Conservation (phyloP, 2,329 filamentous ascomycete genomes). For the Nemania sp. region DNA sequence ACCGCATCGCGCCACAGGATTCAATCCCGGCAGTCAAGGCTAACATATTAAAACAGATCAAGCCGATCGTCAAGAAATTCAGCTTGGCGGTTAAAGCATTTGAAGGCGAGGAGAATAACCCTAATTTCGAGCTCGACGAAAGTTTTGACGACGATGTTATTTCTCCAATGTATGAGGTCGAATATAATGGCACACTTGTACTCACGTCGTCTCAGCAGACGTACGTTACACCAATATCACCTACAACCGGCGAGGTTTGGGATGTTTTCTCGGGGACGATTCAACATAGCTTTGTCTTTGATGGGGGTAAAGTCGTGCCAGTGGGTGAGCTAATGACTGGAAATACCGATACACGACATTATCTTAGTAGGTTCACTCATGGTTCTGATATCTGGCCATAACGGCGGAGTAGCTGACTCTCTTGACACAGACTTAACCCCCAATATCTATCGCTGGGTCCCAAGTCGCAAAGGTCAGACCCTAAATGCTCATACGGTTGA, state of each 20-base stretch:
- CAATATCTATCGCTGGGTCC: conserved; percentile 57
- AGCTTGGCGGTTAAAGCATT: conserved; percentile 62
- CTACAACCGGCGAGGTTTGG: conserved; percentile 51
- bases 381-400: not conserved
- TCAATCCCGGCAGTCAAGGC: conserved; percentile 59
- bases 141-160: conserved; percentile 38
- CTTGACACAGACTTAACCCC: conserved; percentile 47
- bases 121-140: conserved; percentile 42
- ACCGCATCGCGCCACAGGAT: conserved; percentile 68
- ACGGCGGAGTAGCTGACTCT: conserved; percentile 20
- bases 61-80: conserved; percentile 61
- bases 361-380: conserved; percentile 48
- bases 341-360: conserved; percentile 55
- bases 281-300: conserved; percentile 53
- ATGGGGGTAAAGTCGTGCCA: conserved; percentile 52
- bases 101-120: conserved; percentile 54
- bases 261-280: conserved; percentile 52
- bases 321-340: conserved; percentile 55
- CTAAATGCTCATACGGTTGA: conserved; percentile 55
- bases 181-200: conserved; percentile 57
- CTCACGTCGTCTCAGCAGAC: conserved; percentile 52
- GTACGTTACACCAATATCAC: conserved; percentile 53
- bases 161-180: conserved; percentile 52
- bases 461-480: conserved; percentile 51
- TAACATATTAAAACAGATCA: conserved; percentile 60